Base-by-base conservation (phyloP, 306 rosid species). In the Sophora flavescens region DNA sequence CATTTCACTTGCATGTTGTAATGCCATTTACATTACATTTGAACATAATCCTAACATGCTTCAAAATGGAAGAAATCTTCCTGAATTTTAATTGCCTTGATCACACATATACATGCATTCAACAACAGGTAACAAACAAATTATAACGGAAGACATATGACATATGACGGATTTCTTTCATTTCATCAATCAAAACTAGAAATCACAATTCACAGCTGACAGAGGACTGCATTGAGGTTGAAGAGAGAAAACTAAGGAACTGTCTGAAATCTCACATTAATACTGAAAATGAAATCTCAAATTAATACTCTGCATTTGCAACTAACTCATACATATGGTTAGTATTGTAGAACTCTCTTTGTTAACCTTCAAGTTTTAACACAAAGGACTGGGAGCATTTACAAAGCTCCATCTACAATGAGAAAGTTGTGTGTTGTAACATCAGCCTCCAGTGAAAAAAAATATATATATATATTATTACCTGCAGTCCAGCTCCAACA, bases 401-500 rank as follows among this genome's bases (percentile, higher is more conserved):
- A 67, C 53, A 52, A 56, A 14, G 14, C 32, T 38, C 59, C 63
- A 3, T 38, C 30, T 30, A 26, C 54, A 12, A 63, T 50, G 36
- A n/a, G 32, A 11, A 41, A 33, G 41, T 45, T 4, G 3, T 35
- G 38, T 14, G 36, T 38, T 56, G 39, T 33, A 56, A 56, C 39
- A 17, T 12, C 5, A 13, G 65, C 41, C 38, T 53, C 58, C 9
- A 30, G 35, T 28, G 3, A 50, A n/a, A 5, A n/a, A n/a, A n/a
- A n/a, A n/a, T n/a, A n/a, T n/a, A 22, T 15, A 35, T 35, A 22
- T 35, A 35, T 38, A 38, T 61, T 4, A 9, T 32, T 89, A 92
- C 95, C 93, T 87, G 92, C 44, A 90, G 89, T 50, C 97, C 97
- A 8, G 91, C 97, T 63, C 97, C 97, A 30, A 87, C 93, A 10